A percentile compares a stretch with the other conserved stretches of the same genome.
phyloP scores from a whole-genome alignment of 768 basidiomycete genomes.

The Postia placenta region DNA sequence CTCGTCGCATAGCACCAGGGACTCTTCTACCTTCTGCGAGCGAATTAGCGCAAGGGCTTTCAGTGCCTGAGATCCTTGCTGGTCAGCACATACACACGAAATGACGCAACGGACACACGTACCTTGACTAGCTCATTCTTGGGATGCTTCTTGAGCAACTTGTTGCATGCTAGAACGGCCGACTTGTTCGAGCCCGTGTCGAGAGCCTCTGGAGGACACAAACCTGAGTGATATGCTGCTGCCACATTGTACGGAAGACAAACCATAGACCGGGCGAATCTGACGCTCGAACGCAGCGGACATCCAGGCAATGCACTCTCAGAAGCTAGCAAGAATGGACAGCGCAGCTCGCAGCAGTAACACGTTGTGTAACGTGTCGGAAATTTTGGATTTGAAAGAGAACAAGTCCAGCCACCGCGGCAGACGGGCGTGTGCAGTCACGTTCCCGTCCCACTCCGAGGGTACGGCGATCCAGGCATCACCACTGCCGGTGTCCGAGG shows the following conservation, averaged over 20 bases:
- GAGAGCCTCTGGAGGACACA: conserved; percentile 55
- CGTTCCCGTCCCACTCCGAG: conserved; percentile 1
- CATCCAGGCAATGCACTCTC: conserved; percentile 26
- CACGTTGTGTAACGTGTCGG: conserved; percentile 5
- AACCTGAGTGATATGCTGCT: not conserved
- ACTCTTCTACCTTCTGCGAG: conserved; percentile 81
- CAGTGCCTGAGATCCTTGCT: conserved; percentile 47
- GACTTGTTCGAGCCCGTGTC: conserved; percentile 86
- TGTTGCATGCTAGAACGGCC: conserved; percentile 80
- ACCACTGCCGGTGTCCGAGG: not conserved
- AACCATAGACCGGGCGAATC: conserved; percentile 82
- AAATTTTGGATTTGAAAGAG: conserved; percentile 13
- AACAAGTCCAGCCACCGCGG: not conserved
- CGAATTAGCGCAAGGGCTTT: conserved; percentile 83
- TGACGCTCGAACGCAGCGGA: conserved; percentile 72
- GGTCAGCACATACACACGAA: not conserved
- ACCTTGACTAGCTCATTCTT: conserved; percentile 70
- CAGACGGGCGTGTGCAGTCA: conserved; percentile 1
- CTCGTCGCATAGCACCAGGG: conserved; percentile 72
- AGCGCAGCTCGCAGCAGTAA: not conserved
- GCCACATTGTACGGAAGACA: conserved; percentile 15
- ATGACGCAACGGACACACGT: conserved; percentile 1
- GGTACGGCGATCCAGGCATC: not conserved
- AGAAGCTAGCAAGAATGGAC: not conserved
- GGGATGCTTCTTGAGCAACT: conserved; percentile 81